Conservation (phyloP, 2,329 filamentous ascomycete species). For the Escovopsis weberi region DNA sequence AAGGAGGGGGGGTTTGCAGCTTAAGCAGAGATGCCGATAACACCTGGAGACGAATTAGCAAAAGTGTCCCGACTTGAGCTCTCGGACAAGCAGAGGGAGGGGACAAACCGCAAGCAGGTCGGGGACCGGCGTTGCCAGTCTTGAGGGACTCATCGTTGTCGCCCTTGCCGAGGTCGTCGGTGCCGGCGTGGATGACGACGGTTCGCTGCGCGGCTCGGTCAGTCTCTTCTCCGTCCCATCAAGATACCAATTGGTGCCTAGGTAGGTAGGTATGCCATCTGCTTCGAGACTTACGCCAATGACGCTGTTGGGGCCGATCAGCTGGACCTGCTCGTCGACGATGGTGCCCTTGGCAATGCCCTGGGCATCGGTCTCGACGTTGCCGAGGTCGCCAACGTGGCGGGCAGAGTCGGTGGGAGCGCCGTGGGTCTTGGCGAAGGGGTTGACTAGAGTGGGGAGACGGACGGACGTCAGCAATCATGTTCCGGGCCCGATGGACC, state of each 20-base stretch:
- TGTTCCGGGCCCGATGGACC: background rate
- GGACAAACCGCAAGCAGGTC: slow-evolving; percentile 80
- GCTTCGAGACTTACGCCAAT: slow-evolving; percentile 53
- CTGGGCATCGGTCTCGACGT: slow-evolving; percentile 88
- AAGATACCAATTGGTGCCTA: too few relatives aligned
- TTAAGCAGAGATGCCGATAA: slow-evolving; percentile 78
- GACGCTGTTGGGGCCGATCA: slow-evolving; percentile 91
- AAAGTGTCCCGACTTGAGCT: too few relatives aligned
- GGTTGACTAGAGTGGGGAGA: slow-evolving; percentile 60
- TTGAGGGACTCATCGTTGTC: slow-evolving; percentile 90
- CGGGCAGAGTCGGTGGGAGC: slow-evolving; percentile 68
- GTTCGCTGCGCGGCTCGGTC: slow-evolving; percentile 51
- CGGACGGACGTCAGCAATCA: slow-evolving; percentile 5
- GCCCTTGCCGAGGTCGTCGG: slow-evolving; percentile 91
- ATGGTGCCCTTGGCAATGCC: slow-evolving; percentile 76
- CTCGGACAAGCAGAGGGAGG: background rate
- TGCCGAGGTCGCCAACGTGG: slow-evolving; percentile 95
- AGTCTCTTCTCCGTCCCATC: background rate
- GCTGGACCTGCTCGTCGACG: slow-evolving; percentile 73
- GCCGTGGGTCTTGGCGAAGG: slow-evolving; percentile 81
- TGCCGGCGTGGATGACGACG: slow-evolving; percentile 85
- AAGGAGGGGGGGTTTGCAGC: slow-evolving; percentile 2
- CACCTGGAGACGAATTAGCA: slow-evolving; percentile 35
- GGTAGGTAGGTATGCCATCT: background rate
- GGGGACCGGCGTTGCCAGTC: slow-evolving; percentile 88